A percentile compares a stretch with the other conserved stretches of the same genome.
Evolutionary conservation across 257 asterid genomes (phyloP).

Genomic region (Ilex aquifolium): DNA sequence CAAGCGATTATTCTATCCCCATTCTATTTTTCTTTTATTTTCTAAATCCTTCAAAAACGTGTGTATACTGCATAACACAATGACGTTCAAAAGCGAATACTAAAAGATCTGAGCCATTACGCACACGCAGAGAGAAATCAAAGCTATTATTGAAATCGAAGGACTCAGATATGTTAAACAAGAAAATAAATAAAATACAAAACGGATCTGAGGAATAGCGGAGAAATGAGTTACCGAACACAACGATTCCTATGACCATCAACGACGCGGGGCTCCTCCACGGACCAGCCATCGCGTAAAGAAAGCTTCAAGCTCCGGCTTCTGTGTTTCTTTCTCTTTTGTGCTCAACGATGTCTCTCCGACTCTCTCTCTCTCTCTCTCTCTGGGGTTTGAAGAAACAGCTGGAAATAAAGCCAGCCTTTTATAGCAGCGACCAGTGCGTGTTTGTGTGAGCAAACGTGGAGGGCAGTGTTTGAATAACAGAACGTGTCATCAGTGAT

Average conservation of each 20-base stretch:
- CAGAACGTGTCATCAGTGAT: not conserved
- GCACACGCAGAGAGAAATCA: too few species aligned
- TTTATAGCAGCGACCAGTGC: slow-evolving; percentile 13
- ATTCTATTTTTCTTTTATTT: too few species aligned
- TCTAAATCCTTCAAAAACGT: too few species aligned
- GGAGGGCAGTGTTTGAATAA: not conserved
- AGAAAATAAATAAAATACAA: not conserved
- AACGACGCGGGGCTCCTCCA: slow-evolving; percentile 43
- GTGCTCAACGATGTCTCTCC: slow-evolving; percentile 7
- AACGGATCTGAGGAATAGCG: not conserved
- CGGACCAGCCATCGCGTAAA: slow-evolving; percentile 49
- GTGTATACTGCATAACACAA: too few species aligned
- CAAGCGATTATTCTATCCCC: too few species aligned
- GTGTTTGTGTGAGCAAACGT: not conserved
- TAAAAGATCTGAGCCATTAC: not conserved
- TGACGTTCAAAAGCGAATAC: not conserved
- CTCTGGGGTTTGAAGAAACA: too few species aligned
- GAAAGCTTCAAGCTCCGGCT: not conserved
- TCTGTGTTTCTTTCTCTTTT: slow-evolving; percentile 4
- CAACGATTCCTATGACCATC: slow-evolving; percentile 35
- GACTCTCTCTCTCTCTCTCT: not conserved
- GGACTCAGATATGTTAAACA: not conserved
- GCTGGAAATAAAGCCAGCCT: not conserved
- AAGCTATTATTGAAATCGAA: not conserved
- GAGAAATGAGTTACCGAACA: slow-evolving; percentile 40